Conservation (phyloP, 78 protist species). For the Tieghemostelium lacteum region DNA sequence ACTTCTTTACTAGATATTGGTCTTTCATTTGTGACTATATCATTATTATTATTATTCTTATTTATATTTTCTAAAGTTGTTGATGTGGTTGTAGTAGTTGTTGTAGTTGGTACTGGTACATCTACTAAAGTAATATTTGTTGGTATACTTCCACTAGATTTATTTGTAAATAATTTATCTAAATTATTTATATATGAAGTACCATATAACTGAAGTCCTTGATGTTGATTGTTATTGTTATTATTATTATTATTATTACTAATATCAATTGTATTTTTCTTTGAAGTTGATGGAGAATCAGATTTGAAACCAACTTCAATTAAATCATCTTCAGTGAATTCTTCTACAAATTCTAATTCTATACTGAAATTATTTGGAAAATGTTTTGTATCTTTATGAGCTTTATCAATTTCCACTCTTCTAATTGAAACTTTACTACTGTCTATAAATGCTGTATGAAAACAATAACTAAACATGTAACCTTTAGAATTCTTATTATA, state of each 20-base stretch:
- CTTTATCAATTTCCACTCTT: conserved; percentile 86
- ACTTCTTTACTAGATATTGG: background rate
- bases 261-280: background rate
- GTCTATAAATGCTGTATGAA: conserved; percentile 87
- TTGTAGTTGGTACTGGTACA: background rate
- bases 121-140: background rate
- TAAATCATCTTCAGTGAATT: conserved; percentile 5
- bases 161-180: background rate
- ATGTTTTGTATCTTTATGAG: conserved; percentile 84
- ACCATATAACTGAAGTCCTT: too few species aligned
- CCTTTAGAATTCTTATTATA: conserved; percentile 64
- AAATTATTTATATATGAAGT: too few species aligned
- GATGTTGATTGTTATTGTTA: background rate
- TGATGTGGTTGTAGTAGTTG: conserved; percentile 12
- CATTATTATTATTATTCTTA: conserved; percentile 1
- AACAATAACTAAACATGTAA: conserved; percentile 87
- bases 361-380: conserved; percentile 51
- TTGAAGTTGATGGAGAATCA: background rate
- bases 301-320: background rate
- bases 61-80: background rate
- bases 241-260: background rate
- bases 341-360: conserved; percentile 55
- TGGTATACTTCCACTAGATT: background rate
- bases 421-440: conserved; percentile 18
- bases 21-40: background rate